Evolutionary conservation across 2,329 filamentous ascomycete species (phyloP).

Genomic region (Alternaria sp.): DNA sequence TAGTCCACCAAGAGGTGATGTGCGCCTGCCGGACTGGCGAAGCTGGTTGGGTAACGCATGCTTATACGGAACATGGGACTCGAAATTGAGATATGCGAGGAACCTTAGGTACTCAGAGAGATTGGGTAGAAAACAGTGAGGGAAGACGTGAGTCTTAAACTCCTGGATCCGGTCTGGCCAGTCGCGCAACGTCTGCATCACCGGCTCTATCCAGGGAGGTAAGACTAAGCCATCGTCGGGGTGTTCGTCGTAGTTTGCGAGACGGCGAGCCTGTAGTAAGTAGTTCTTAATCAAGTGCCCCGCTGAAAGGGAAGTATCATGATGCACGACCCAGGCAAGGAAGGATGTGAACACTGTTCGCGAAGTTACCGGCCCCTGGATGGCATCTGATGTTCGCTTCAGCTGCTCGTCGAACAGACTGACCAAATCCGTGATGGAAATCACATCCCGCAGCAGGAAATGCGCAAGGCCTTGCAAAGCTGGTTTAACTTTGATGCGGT

Average conservation of each 20-base stretch:
- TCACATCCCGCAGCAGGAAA: constrained; percentile 66
- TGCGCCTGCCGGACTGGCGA: not conserved
- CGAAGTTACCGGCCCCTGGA: constrained; percentile 1
- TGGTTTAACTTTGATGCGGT: constrained; percentile 71
- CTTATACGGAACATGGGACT: constrained; percentile 29
- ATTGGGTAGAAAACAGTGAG: constrained; percentile 53
- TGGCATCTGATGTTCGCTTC: constrained; percentile 7
- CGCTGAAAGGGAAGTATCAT: constrained; percentile 49
- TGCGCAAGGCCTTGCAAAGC: constrained; percentile 71
- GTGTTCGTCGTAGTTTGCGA: constrained; percentile 13
- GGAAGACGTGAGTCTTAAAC: constrained; percentile 56
- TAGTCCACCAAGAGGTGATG: constrained; percentile 17
- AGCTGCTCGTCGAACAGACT: constrained; percentile 46
- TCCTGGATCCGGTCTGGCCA: constrained; percentile 48
- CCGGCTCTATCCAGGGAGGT: constrained; percentile 49
- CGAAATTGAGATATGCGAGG: constrained; percentile 48
- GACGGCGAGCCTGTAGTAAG: constrained; percentile 34
- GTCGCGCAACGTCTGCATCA: constrained; percentile 38
- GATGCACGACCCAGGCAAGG: constrained; percentile 48
- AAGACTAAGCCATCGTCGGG: not conserved
- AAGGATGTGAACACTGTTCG: constrained; percentile 34
- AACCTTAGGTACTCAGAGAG: constrained; percentile 50
- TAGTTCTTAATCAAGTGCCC: constrained; percentile 48
- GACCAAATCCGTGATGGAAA: constrained; percentile 49
- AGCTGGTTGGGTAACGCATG: constrained; percentile 24